phyloP scores from a whole-genome alignment of 371 early-diverging fungal genomes.

The Apophysomyces elegans region DNA sequence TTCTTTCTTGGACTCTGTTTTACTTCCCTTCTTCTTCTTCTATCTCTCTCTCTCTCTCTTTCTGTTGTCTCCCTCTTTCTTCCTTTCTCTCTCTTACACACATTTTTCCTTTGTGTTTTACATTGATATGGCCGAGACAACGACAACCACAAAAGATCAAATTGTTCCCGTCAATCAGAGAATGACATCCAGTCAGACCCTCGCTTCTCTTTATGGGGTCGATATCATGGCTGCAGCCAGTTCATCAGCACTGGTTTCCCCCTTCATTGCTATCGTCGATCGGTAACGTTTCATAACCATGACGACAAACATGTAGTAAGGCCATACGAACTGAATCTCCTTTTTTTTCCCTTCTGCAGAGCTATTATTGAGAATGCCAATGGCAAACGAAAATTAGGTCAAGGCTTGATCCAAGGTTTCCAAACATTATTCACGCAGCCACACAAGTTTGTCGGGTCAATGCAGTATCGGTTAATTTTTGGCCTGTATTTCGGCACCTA shows the following conservation, averaged over 20 bases:
- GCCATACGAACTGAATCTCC: not conserved
- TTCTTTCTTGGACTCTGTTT: not conserved
- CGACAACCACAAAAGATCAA: constrained; percentile 1
- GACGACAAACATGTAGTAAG: no score
- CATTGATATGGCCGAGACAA: constrained; percentile 1
- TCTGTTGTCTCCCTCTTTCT: not conserved
- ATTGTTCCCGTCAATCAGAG: not conserved
- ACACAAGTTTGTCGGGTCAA: constrained; percentile 44
- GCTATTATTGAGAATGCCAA: constrained; percentile 68
- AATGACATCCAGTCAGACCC: constrained; percentile 13
- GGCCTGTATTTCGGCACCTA: constrained; percentile 64
- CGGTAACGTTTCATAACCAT: constrained; percentile 32
- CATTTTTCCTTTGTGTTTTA: not conserved
- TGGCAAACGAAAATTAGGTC: constrained; percentile 50
- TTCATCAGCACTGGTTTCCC: constrained; percentile 55
- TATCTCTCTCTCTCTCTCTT: not conserved
- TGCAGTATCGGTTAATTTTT: constrained; percentile 57
- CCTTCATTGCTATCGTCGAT: constrained; percentile 70
- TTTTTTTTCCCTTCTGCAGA: constrained; percentile 23
- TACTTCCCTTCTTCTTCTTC: not conserved
- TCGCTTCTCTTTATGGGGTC: constrained; percentile 39
- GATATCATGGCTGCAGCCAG: constrained; percentile 49
- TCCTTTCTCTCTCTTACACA: not conserved
- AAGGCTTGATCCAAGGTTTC: constrained; percentile 53
- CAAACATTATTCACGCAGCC: constrained; percentile 45